phyloP scores from a whole-genome alignment of 345 rosid genomes.

The Populus davidiana region DNA sequence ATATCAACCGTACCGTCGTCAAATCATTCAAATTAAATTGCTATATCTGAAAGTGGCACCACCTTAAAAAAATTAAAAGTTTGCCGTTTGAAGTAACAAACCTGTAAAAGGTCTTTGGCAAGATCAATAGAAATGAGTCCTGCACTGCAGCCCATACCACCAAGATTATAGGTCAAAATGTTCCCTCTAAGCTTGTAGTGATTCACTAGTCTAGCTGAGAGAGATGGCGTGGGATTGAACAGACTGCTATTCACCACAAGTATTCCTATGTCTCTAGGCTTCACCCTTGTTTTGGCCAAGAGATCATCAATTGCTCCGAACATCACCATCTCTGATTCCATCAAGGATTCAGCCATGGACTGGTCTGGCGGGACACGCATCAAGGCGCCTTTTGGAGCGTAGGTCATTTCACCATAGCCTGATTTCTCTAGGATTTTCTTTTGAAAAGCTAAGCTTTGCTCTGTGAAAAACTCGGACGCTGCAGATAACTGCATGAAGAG shows the following conservation, averaged over 20 bases:
- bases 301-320: too few relatives aligned
- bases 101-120: slow-evolving; percentile 13
- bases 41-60: too few relatives aligned
- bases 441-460: slow-evolving; percentile 15
- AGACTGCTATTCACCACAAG: too few relatives aligned
- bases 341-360: slow-evolving; percentile 2
- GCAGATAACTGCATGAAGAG: neutral
- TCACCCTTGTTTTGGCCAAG: too few relatives aligned
- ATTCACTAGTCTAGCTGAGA: slow-evolving; percentile 19
- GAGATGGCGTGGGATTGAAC: slow-evolving; percentile 28
- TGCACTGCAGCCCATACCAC: slow-evolving; percentile 34
- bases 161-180: slow-evolving; percentile 25
- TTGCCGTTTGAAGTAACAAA: neutral
- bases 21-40: too few relatives aligned
- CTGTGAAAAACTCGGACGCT: neutral
- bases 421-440: slow-evolving; percentile 20
- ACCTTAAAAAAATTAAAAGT: too few relatives aligned
- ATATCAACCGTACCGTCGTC: too few relatives aligned
- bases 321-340: neutral
- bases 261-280: too few relatives aligned
- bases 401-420: slow-evolving; percentile 19
- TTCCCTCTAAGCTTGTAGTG: slow-evolving; percentile 19
- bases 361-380: neutral
- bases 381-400: slow-evolving; percentile 5
- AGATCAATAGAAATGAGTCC: slow-evolving; percentile 22